Evolutionary conservation across 2,329 filamentous ascomycete species (phyloP).

Genomic region (Phoma herbarum): DNA sequence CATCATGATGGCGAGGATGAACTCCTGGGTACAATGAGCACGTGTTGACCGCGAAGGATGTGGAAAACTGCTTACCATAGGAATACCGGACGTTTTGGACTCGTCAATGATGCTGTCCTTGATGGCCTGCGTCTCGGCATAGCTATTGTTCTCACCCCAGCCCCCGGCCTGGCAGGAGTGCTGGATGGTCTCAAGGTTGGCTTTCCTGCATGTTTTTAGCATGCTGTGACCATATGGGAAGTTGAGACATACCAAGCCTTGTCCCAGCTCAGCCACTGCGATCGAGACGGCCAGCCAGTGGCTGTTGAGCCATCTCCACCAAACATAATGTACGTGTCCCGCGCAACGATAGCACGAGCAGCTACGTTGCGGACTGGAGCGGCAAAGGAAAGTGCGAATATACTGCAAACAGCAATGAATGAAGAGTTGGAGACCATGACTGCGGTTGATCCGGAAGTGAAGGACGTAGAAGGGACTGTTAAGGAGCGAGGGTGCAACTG

Average conservation of each 20-base stretch:
- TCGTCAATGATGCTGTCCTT: constrained; percentile 50
- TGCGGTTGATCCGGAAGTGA: background rate
- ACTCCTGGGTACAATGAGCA: constrained; percentile 35
- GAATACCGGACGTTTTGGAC: constrained; percentile 44
- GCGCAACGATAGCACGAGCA: constrained; percentile 28
- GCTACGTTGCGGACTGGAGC: constrained; percentile 30
- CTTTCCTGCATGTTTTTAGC: constrained; percentile 32
- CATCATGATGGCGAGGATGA: constrained; percentile 57
- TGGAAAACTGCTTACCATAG: constrained; percentile 51
- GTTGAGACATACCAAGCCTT: constrained; percentile 37
- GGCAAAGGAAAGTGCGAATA: constrained; percentile 36
- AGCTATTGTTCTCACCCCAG: constrained; percentile 50
- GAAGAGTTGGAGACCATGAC: constrained; percentile 32
- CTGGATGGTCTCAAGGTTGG: constrained; percentile 49
- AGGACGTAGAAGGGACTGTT: background rate
- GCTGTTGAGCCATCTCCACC: constrained; percentile 49
- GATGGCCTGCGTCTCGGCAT: constrained; percentile 51
- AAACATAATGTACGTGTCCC: constrained; percentile 36
- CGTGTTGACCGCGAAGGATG: background rate
- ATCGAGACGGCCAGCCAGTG: constrained; percentile 50
- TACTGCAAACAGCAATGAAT: constrained; percentile 40
- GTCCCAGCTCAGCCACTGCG: constrained; percentile 50
- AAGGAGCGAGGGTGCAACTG: constrained; percentile 1
- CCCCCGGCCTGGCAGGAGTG: constrained; percentile 49
- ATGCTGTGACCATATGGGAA: background rate